These are phyloP conservation scores for Sporothrix brunneoviolacea DNA, from an alignment of 2,329 filamentous ascomycete genomes.

Conservation along the genomic window DNA sequence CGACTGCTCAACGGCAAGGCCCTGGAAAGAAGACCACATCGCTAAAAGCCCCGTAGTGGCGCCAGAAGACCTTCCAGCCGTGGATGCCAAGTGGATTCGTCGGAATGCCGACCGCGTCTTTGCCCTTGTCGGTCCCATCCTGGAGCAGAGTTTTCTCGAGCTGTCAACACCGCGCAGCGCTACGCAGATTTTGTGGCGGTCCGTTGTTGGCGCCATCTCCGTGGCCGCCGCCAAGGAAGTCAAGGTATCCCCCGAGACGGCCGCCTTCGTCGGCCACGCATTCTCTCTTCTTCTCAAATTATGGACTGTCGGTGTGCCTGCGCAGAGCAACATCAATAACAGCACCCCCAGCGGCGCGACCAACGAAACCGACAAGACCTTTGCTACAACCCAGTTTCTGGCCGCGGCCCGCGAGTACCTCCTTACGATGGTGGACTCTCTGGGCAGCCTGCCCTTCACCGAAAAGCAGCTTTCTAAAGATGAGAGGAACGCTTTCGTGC, in stretches of 20 bases:
- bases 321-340: conserved; percentile 34
- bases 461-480: conserved; percentile 51
- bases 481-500: conserved; percentile 48
- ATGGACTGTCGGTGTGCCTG: conserved; percentile 56
- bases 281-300: conserved; percentile 62
- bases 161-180: conserved; percentile 54
- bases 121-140: conserved; percentile 49
- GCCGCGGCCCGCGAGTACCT: conserved; percentile 47
- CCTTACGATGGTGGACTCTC: conserved; percentile 39
- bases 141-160: conserved; percentile 56
- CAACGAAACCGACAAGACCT: conserved; percentile 32
- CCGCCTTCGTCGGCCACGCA: conserved; percentile 67
- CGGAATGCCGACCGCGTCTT: conserved; percentile 63
- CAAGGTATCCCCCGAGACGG: conserved; percentile 77
- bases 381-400: conserved; percentile 43
- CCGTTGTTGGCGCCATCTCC: conserved; percentile 56
- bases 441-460: conserved; percentile 56
- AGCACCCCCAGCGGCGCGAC: conserved; percentile 31
- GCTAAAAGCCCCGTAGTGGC: conserved; percentile 51
- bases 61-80: conserved; percentile 69
- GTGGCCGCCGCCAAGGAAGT: conserved; percentile 77
- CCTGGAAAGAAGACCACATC: conserved; percentile 72
- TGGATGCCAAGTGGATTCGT: conserved; percentile 84
- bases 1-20: conserved; percentile 47
- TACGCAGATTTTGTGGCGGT: conserved; percentile 50